These are phyloP conservation scores for Nicotiana obtusifolia DNA, from an alignment of 257 asterid species.

Conservation along the genomic window DNA sequence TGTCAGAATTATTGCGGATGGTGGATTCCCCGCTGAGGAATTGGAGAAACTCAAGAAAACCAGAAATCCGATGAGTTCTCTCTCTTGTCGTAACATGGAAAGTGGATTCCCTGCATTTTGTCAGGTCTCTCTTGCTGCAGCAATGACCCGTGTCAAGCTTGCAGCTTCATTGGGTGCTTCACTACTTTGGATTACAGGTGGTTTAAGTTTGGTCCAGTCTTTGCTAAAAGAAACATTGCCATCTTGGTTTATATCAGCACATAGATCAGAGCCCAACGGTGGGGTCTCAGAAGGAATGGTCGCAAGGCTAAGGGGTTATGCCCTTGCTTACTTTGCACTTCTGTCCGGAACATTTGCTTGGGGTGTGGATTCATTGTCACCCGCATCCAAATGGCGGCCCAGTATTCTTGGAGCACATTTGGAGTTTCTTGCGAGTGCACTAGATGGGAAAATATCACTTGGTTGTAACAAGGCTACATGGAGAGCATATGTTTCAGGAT, in stretches of 20 bases:
- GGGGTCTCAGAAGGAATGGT: slow-evolving; percentile 59
- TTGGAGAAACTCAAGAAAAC: slow-evolving; percentile 63
- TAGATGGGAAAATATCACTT: slow-evolving; percentile 74
- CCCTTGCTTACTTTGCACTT: slow-evolving; percentile 72
- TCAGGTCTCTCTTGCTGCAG: slow-evolving; percentile 67
- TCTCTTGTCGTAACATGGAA: not conserved
- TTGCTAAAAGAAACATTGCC: slow-evolving; percentile 74
- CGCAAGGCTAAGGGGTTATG: slow-evolving; percentile 75
- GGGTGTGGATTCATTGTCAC: slow-evolving; percentile 64
- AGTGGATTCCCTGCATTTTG: slow-evolving; percentile 30
- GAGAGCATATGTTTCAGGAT: slow-evolving; percentile 75
- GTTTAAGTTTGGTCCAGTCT: slow-evolving; percentile 51
- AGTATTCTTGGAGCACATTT: slow-evolving; percentile 52
- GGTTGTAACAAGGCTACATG: slow-evolving; percentile 80
- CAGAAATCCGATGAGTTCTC: slow-evolving; percentile 38
- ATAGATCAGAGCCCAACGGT: slow-evolving; percentile 36
- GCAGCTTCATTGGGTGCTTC: slow-evolving; percentile 91
- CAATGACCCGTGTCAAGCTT: slow-evolving; percentile 67
- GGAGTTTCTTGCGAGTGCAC: slow-evolving; percentile 71
- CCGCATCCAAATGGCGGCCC: slow-evolving; percentile 50
- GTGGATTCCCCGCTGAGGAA: slow-evolving; percentile 47
- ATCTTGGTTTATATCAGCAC: slow-evolving; percentile 78
- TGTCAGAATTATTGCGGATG: slow-evolving; percentile 54
- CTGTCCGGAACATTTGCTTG: slow-evolving; percentile 62
- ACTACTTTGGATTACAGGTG: slow-evolving; percentile 81